These are phyloP conservation scores for Neurospora intermedia DNA, from an alignment of 495 filamentous ascomycete genomes.

Conservation along the genomic window DNA sequence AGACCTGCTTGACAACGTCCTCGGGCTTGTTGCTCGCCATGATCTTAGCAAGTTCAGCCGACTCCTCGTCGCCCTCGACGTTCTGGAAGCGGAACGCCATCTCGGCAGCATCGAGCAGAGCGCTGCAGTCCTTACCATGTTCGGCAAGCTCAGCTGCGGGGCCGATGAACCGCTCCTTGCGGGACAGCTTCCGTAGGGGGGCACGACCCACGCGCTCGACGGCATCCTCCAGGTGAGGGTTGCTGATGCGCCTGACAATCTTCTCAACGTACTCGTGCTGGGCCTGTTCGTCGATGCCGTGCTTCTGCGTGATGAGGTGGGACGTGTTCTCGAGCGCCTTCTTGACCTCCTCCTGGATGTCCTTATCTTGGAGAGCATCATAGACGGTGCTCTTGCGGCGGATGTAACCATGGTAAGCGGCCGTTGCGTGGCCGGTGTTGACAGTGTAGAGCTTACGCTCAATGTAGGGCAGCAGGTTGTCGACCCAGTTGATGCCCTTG, in stretches of 20 bases:
- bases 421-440: conserved; percentile 96
- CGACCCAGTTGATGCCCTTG: conserved; percentile 83
- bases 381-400: conserved; percentile 75
- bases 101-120: conserved; percentile 65
- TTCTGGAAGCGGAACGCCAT: conserved; percentile 89
- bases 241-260: conserved; percentile 86
- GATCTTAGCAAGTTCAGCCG: conserved; percentile 67
- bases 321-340: conserved; percentile 73
- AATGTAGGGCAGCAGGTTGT: conserved; percentile 86
- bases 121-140: conserved; percentile 55
- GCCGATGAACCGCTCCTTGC: conserved; percentile 91
- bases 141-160: conserved; percentile 80
- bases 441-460: conserved; percentile 99
- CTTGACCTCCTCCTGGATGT: conserved; percentile 65
- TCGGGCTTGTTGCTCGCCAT: conserved; percentile 58
- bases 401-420: conserved; percentile 87
- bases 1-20: conserved; percentile 59
- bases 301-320: conserved; percentile 73
- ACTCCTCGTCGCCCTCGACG: conserved; percentile 81
- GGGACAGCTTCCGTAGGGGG: conserved; percentile 80
- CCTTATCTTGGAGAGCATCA: conserved; percentile 57
- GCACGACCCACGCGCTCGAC: conserved; percentile 94
- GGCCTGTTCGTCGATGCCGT: conserved; percentile 63
- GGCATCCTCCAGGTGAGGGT: conserved; percentile 85
- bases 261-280: conserved; percentile 85